Base-by-base conservation (phyloP, 2,329 filamentous ascomycete species). In the Scleromitrula shiraiana region DNA sequence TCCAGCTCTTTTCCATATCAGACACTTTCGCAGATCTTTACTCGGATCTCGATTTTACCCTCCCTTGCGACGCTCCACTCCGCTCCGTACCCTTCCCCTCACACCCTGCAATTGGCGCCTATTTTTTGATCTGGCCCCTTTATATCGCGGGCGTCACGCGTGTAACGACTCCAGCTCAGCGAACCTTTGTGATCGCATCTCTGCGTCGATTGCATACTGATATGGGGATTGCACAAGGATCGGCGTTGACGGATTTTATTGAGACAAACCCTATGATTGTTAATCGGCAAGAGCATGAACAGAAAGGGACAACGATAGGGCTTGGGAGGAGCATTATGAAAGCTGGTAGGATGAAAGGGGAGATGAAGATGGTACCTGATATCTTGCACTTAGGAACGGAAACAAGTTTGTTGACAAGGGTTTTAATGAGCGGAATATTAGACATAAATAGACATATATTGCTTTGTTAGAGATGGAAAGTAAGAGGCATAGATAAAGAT, bases 151-250 rank as follows among this genome's bases (percentile, higher is more conserved):
- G 36, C 9, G 43, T 48, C 23, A 50, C 50, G 5, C 40, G 42
- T 8, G 27, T 54, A 5, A 33, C 33, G 14, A 36, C 45, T 0
- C 17, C 12, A 1, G 15, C 27, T 5, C 24, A 43, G n/a, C 46
- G 46, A 4, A 15, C 3, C 23, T 53, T 46, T 17, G 41, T 49
- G 1, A 41, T 27, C 4, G 35, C 42, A 2, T 27, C 76, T 7
- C 65, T 81, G 40, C 64, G 65, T 36, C 74, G 70, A 53, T 76
- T 81, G 37, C 73, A 71, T 2, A 67, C 72, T 42, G 70, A 73
- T 39, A 65, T 80, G 4, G 77, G 77, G 10, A 70, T 82, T 36
- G 68, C 70, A 48, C 79, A 79, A 59, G 76, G 76, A 8, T 67
- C 71, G 19, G 72, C 76, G 41, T 56, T 80, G 20, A 67, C 69